phyloP scores from a whole-genome alignment of 2,329 filamentous ascomycete species.

The Exophiala lecanii-corni region DNA sequence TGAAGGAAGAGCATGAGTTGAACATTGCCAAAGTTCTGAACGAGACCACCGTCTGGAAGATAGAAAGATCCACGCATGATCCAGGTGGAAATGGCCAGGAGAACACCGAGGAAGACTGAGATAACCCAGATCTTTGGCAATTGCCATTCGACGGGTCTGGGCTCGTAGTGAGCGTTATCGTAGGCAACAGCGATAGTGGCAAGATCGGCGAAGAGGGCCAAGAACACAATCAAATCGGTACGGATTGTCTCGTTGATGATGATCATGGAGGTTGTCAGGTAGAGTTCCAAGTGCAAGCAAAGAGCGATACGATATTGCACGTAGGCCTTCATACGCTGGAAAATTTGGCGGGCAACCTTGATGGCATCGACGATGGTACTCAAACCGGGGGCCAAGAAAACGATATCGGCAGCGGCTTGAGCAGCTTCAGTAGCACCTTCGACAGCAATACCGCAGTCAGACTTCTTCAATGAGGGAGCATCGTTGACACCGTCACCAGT shows the following conservation, averaged over 20 bases:
- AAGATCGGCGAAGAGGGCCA: slow-evolving; percentile 73
- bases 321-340: slow-evolving; percentile 74
- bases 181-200: slow-evolving; percentile 75
- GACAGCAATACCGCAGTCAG: slow-evolving; percentile 69
- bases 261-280: slow-evolving; percentile 72
- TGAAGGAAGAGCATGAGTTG: slow-evolving; percentile 83
- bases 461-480: slow-evolving; percentile 68
- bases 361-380: slow-evolving; percentile 68
- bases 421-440: slow-evolving; percentile 68
- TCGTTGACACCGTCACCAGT: slow-evolving; percentile 74
- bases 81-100: slow-evolving; percentile 69
- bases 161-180: slow-evolving; percentile 73
- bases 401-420: slow-evolving; percentile 68
- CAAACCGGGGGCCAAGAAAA: slow-evolving; percentile 69
- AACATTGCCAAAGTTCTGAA: slow-evolving; percentile 69
- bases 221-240: slow-evolving; percentile 70
- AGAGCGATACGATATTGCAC: slow-evolving; percentile 74
- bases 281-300: slow-evolving; percentile 69
- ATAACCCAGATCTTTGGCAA: slow-evolving; percentile 78
- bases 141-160: slow-evolving; percentile 73
- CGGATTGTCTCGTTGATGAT: slow-evolving; percentile 73
- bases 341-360: slow-evolving; percentile 70
- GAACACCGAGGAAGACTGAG: slow-evolving; percentile 60
- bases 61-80: slow-evolving; percentile 67
- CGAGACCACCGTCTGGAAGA: slow-evolving; percentile 65